Percentiles rank a stretch among this genome's conserved stretches.
Evolutionary conservation across 495 filamentous ascomycete species (phyloP).

Genomic region (Lophiotrema nucula): DNA sequence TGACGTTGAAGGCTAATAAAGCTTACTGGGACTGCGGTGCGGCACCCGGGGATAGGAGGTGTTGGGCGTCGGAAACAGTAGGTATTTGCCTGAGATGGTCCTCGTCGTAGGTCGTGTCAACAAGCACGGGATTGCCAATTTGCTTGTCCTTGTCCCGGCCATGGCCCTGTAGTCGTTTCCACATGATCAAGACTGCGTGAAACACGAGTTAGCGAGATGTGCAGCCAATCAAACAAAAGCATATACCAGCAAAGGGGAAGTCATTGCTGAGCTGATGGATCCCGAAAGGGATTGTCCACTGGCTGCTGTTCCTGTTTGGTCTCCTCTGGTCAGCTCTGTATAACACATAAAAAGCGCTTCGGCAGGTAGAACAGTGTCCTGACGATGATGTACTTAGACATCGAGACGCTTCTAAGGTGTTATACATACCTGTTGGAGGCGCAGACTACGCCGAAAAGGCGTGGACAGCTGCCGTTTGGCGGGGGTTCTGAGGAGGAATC

Average conservation of each 20-base stretch:
- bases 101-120: slow-evolving; percentile 46
- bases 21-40: not conserved
- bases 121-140: slow-evolving; percentile 49
- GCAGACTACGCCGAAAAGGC: too few species aligned
- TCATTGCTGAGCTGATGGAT: not conserved
- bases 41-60: not conserved
- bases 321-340: too few species aligned
- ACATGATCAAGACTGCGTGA: slow-evolving; percentile 27
- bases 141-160: slow-evolving; percentile 45
- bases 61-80: slow-evolving; percentile 24
- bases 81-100: slow-evolving; percentile 33
- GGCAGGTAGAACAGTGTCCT: too few species aligned
- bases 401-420: too few species aligned
- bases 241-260: too few species aligned
- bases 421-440: too few species aligned
- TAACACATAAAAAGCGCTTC: too few species aligned
- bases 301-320: too few species aligned
- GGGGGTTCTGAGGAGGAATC: too few species aligned
- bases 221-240: not conserved
- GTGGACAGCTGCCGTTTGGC: too few species aligned
- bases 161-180: slow-evolving; percentile 32
- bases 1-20: not conserved
- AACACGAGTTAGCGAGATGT: slow-evolving; percentile 5
- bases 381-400: too few species aligned
- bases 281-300: too few species aligned